Percentiles rank a stretch among this genome's conserved stretches.
Evolutionary conservation across 441 rosid genomes (phyloP).

Genomic region (Populus trichocarpa): DNA sequence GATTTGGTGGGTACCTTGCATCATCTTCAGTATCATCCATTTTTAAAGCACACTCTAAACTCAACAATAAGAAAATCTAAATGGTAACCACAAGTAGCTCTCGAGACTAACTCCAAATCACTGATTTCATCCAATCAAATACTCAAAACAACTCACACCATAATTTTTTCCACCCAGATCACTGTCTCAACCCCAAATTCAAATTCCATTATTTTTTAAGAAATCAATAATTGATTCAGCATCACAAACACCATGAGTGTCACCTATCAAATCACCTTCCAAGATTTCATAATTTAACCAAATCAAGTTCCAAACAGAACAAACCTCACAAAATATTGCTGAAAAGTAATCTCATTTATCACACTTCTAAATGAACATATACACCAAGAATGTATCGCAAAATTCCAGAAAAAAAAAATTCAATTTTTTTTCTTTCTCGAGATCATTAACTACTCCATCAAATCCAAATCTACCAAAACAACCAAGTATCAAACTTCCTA

Average conservation of each 20-base stretch:
- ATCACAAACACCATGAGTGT: background rate
- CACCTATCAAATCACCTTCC: background rate
- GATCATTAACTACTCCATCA: background rate
- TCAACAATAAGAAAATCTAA: constrained; percentile 16
- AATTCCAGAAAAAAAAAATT: background rate
- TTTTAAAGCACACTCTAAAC: constrained; percentile 23
- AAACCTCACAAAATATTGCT: background rate
- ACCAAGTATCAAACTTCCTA: constrained; percentile 9
- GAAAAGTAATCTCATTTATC: background rate
- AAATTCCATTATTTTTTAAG: background rate
- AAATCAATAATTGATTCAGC: background rate
- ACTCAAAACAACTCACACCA: background rate
- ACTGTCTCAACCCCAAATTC: constrained; percentile 2
- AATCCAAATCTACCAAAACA: background rate
- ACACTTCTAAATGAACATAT: background rate
- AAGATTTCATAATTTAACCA: background rate
- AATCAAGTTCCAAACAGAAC: background rate
- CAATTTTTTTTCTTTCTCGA: background rate
- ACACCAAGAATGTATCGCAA: background rate
- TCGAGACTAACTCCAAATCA: background rate
- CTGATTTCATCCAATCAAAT: background rate
- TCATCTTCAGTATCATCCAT: constrained; percentile 86
- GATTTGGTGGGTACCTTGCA: constrained; percentile 58
- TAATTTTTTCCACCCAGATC: constrained; percentile 1
- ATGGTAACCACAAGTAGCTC: constrained; percentile 4